phyloP scores from a whole-genome alignment of 2,329 filamentous ascomycete species.

The Leptodontidium sp. region DNA sequence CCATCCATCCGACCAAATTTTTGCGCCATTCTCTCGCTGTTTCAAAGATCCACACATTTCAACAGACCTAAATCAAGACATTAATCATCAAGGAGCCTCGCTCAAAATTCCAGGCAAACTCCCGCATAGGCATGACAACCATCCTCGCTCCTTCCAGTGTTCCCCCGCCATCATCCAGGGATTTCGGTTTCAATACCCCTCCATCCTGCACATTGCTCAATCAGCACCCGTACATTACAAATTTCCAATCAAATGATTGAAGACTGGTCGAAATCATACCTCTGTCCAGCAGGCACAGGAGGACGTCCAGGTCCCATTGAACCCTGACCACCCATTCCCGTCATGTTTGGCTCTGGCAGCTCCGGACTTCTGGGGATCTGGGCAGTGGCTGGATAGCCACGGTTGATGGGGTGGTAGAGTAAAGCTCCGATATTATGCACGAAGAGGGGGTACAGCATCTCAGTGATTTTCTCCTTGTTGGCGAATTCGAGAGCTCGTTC shows the following conservation, averaged over 20 bases:
- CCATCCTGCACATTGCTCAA: neutral
- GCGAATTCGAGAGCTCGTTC: conserved; percentile 95
- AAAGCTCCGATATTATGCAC: conserved; percentile 96
- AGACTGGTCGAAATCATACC: conserved; percentile 14
- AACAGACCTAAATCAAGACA: conserved; percentile 4
- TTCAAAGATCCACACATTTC: neutral
- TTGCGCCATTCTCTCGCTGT: conserved; percentile 4
- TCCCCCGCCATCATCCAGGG: neutral
- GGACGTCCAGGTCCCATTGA: neutral
- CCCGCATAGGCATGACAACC: conserved; percentile 5
- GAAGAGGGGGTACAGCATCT: conserved; percentile 91
- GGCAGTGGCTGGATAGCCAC: conserved; percentile 54
- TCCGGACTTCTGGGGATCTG: conserved; percentile 28
- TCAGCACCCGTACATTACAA: neutral
- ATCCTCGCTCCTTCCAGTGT: neutral
- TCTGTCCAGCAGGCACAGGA: conserved; percentile 15
- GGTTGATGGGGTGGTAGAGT: conserved; percentile 91
- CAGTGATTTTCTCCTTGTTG: conserved; percentile 99
- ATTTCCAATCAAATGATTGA: neutral
- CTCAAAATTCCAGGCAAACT: conserved; percentile 1
- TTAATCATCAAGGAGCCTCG: conserved; percentile 10
- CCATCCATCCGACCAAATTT: neutral
- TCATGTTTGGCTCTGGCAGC: conserved; percentile 6
- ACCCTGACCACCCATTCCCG: neutral
- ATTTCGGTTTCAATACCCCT: neutral